A percentile compares a stretch with the other conserved stretches of the same genome.
These are phyloP conservation scores for Zoysia japonica DNA, from an alignment of 176 grass and related monocot genomes.

Conservation along the genomic window DNA sequence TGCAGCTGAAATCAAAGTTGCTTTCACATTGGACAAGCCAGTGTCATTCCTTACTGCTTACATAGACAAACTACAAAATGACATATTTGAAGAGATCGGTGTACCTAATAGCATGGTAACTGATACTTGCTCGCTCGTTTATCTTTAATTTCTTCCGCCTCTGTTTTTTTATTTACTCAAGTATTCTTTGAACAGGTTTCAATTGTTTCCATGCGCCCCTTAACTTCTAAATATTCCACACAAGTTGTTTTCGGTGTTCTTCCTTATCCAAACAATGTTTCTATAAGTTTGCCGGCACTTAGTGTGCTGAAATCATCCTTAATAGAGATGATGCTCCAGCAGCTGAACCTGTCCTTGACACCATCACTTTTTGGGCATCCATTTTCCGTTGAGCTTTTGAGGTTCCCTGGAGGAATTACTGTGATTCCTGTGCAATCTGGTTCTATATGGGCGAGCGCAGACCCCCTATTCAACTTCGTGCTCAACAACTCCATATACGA, in stretches of 20 bases:
- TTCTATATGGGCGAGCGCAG: constrained; percentile 59
- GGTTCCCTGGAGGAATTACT: constrained; percentile 73
- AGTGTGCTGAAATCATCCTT: constrained; percentile 80
- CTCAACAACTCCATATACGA: constrained; percentile 64
- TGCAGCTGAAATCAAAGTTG: constrained; percentile 77
- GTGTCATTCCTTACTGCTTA: constrained; percentile 55
- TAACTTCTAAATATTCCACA: constrained; percentile 60
- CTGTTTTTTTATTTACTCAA: constrained; percentile 19
- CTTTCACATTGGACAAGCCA: constrained; percentile 62
- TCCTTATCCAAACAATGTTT: constrained; percentile 64
- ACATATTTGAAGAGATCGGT: constrained; percentile 79
- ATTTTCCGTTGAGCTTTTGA: constrained; percentile 61
- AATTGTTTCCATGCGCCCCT: constrained; percentile 59
- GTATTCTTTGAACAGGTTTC: constrained; percentile 60
- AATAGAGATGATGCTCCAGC: constrained; percentile 63
- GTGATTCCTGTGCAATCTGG: constrained; percentile 63
- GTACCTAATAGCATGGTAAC: constrained; percentile 77
- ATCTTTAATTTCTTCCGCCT: not conserved
- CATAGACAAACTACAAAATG: constrained; percentile 60
- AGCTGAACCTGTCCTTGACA: constrained; percentile 69
- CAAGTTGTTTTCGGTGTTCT: constrained; percentile 72
- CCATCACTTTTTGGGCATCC: constrained; percentile 64
- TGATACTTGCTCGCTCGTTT: not conserved
- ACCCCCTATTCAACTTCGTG: constrained; percentile 66
- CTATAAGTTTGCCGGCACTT: constrained; percentile 66